A percentile compares a stretch with the other conserved stretches of the same genome.
phyloP scores from a whole-genome alignment of 768 basidiomycete genomes.

The Asterophora parasitica region DNA sequence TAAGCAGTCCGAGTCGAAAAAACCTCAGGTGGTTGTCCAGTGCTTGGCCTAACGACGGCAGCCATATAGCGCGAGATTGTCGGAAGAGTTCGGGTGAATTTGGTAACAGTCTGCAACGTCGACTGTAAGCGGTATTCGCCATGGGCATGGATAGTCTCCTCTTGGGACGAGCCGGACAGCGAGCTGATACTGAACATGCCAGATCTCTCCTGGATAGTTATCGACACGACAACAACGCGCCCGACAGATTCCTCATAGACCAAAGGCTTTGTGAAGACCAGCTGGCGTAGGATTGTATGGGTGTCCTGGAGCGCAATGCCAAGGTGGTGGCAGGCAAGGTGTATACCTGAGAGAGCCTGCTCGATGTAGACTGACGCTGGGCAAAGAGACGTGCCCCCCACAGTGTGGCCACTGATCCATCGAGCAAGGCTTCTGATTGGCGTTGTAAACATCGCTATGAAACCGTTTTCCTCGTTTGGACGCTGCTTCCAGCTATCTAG shows the following conservation, averaged over 20 bases:
- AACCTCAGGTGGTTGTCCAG: constrained; percentile 31
- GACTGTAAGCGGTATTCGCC: constrained; percentile 42
- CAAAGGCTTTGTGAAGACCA: constrained; percentile 52
- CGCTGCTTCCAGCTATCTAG: constrained; percentile 38
- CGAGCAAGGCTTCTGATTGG: constrained; percentile 38
- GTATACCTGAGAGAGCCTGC: constrained; percentile 43
- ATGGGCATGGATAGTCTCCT: constrained; percentile 36
- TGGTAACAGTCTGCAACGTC: constrained; percentile 24
- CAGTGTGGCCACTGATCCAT: constrained; percentile 54
- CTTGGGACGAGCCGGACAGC: constrained; percentile 21
- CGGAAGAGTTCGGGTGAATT: constrained; percentile 35
- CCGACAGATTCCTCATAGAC: constrained; percentile 34
- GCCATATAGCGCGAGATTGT: constrained; percentile 29
- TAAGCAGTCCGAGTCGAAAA: constrained; percentile 57
- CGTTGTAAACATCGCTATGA: constrained; percentile 48
- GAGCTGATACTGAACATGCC: constrained; percentile 48
- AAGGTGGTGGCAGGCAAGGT: constrained; percentile 30
- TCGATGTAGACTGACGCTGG: constrained; percentile 67
- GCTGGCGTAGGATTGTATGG: constrained; percentile 35
- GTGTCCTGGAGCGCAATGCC: constrained; percentile 21
- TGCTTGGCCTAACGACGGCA: constrained; percentile 24
- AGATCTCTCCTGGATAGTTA: constrained; percentile 31
- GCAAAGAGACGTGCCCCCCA: constrained; percentile 51
- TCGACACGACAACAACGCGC: constrained; percentile 32
- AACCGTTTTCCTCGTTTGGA: constrained; percentile 31